Conservation (phyloP, 2,329 filamentous ascomycete species). For the Claviceps monticola region DNA sequence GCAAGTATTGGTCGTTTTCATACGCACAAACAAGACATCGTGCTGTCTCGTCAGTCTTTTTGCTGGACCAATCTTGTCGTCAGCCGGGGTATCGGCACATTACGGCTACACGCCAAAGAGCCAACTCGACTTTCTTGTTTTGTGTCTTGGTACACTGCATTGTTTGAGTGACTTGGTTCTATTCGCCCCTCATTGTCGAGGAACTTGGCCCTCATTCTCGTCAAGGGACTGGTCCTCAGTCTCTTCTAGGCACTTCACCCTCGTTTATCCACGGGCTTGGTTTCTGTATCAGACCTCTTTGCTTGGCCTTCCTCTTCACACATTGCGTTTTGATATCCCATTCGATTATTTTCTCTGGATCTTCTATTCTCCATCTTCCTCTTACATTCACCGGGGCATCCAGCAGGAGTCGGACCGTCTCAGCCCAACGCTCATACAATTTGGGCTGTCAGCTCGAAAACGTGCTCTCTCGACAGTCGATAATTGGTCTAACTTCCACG, state of each 20-base stretch:
- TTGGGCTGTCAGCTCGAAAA: slow-evolving; percentile 16
- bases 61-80: not conserved
- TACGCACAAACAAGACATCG: not conserved
- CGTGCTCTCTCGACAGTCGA: slow-evolving; percentile 28
- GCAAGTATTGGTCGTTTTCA: not conserved
- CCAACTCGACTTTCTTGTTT: not conserved
- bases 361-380: not conserved
- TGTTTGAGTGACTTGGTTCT: slow-evolving; percentile 6
- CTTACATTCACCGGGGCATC: not conserved
- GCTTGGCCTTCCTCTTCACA: not conserved
- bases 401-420: not conserved
- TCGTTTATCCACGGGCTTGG: no score
- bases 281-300: not conserved
- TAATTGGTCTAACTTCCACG: slow-evolving; percentile 26
- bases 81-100: not conserved
- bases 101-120: slow-evolving; percentile 3
- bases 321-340: not conserved
- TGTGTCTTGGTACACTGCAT: slow-evolving; percentile 10
- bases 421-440: slow-evolving; percentile 5
- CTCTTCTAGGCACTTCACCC: no score
- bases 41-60: not conserved
- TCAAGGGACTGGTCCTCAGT: not conserved
- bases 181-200: not conserved
- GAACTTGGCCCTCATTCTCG: not conserved
- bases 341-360: no score